phyloP scores from a whole-genome alignment of 768 basidiomycete genomes.

The Rhodosporidiobolus odoratus region DNA sequence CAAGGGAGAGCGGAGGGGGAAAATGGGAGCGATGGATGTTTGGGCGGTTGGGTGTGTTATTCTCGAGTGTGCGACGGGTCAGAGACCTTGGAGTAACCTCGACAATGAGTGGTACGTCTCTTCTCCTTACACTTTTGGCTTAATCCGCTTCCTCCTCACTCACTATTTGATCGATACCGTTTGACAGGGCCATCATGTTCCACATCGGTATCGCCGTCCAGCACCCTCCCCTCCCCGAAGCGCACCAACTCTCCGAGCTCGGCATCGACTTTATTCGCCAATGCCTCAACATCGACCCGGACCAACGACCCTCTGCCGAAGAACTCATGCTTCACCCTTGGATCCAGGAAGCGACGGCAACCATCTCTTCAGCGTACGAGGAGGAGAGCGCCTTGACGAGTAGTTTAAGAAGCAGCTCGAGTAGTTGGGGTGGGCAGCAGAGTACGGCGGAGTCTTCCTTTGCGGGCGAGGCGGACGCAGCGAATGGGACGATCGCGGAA shows the following conservation, averaged over 20 bases:
- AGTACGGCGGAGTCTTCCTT: neutral
- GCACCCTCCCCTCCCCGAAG: slow-evolving; percentile 89
- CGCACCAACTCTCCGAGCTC: slow-evolving; percentile 74
- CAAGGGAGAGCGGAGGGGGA: slow-evolving; percentile 80
- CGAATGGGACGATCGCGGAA: neutral
- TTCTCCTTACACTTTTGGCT: neutral
- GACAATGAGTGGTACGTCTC: slow-evolving; percentile 89
- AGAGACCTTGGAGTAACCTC: slow-evolving; percentile 96
- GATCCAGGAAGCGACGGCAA: slow-evolving; percentile 52
- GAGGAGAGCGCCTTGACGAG: slow-evolving; percentile 15
- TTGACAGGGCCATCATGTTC: slow-evolving; percentile 95
- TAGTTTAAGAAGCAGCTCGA: slow-evolving; percentile 1
- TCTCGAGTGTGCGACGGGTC: slow-evolving; percentile 89
- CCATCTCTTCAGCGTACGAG: slow-evolving; percentile 32
- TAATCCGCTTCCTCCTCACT: no score
- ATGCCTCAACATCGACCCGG: slow-evolving; percentile 81
- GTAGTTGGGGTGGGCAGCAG: neutral
- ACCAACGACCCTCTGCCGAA: slow-evolving; percentile 70
- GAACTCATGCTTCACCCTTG: slow-evolving; percentile 84
- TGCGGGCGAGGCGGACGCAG: neutral
- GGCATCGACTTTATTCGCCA: slow-evolving; percentile 91
- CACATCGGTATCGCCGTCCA: slow-evolving; percentile 95
- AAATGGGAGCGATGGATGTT: slow-evolving; percentile 93
- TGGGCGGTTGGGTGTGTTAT: slow-evolving; percentile 99
- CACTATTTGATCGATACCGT: neutral